Percentiles rank a stretch among this genome's conserved stretches.
Conservation (phyloP, 305 asterid genomes). For the Lippia alba region DNA sequence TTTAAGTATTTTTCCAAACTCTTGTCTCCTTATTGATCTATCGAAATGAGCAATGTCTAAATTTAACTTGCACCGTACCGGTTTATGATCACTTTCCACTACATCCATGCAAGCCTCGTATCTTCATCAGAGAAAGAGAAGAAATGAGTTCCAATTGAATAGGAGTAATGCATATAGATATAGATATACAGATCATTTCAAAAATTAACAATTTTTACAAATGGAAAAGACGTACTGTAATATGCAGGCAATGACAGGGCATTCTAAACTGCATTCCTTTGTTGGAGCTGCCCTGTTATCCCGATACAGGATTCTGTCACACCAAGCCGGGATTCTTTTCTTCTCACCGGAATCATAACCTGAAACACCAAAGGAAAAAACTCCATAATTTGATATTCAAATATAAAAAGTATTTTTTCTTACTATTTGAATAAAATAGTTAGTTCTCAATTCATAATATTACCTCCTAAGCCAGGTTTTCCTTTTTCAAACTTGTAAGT, state of each 20-base stretch:
- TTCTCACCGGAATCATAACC: conserved; percentile 98
- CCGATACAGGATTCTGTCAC: conserved; percentile 81
- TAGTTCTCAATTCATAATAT: not conserved
- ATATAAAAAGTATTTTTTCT: no score
- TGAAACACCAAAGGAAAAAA: conserved; percentile 25
- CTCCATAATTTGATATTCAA: no score
- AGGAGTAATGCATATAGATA: no score
- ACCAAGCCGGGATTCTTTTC: conserved; percentile 97
- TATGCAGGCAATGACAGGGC: conserved; percentile 77
- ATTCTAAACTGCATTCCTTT: conserved; percentile 72
- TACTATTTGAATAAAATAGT: no score
- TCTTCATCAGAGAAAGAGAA: conserved; percentile 39
- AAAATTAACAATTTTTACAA: not conserved
- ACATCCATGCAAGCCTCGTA: conserved; percentile 95
- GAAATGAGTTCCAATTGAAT: not conserved
- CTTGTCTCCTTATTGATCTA: conserved; percentile 74
- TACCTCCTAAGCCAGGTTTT: conserved; percentile 97
- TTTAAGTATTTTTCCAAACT: conserved; percentile 66
- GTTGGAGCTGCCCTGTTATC: conserved; percentile 59
- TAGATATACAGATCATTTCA: no score
- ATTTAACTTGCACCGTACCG: conserved; percentile 82
- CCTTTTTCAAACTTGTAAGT: conserved; percentile 94
- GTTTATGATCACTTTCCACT: conserved; percentile 93
- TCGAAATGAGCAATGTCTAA: conserved; percentile 79
- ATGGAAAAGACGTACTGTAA: conserved; percentile 53